Percentiles rank a stretch among this genome's conserved stretches.
Evolutionary conservation across 768 basidiomycete species (phyloP).

Genomic region (Tricholoma sp.): DNA sequence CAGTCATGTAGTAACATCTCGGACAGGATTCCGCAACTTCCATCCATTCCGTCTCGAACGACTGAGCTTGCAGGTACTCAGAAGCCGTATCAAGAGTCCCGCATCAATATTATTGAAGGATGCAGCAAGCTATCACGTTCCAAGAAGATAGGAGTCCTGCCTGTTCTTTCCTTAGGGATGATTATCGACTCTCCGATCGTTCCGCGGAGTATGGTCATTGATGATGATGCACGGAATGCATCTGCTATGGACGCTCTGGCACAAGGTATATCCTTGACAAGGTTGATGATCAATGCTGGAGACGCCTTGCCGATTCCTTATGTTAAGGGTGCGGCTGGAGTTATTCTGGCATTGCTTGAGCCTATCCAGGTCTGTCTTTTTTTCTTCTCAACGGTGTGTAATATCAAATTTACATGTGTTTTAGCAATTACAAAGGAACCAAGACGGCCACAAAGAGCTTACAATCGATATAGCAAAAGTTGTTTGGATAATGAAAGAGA

Average conservation of each 20-base stretch:
- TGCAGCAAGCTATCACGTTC: not conserved
- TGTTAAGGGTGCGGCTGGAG: not conserved
- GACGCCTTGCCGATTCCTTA: not conserved
- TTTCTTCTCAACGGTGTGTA: not conserved
- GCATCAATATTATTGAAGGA: not conserved
- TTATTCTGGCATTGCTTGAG: not conserved
- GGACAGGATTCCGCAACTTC: no score
- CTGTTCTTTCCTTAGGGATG: not conserved
- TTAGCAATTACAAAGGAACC: not conserved
- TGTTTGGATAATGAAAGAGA: not conserved
- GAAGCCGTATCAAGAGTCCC: not conserved
- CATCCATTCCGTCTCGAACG: no score
- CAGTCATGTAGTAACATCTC: not conserved
- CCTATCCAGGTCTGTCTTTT: not conserved
- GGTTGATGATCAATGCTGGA: not conserved
- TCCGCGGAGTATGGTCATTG: not conserved
- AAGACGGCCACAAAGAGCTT: not conserved
- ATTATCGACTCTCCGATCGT: not conserved
- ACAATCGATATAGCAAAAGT: not conserved
- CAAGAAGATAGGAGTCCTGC: not conserved
- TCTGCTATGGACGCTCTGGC: not conserved
- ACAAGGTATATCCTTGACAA: not conserved
- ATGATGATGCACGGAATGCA: not conserved
- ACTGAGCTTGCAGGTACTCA: not conserved
- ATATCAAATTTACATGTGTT: not conserved